These are phyloP conservation scores for Quercus glauca DNA, from an alignment of 306 rosid genomes.

Conservation along the genomic window DNA sequence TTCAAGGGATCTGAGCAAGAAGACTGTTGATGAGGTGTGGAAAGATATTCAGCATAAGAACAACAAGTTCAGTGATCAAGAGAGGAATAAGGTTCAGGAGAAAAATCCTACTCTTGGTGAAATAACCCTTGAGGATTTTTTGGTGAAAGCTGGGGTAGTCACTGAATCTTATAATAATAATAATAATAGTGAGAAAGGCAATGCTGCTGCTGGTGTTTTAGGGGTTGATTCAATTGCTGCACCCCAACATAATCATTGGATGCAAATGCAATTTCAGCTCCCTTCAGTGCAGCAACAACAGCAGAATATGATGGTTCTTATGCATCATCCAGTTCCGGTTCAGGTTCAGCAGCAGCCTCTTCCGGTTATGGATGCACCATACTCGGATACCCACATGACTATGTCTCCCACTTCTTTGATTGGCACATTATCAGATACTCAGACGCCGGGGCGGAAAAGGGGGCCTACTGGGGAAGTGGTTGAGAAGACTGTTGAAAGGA, in stretches of 20 bases:
- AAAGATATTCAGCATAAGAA: constrained; percentile 72
- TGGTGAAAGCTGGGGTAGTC: constrained; percentile 88
- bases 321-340: constrained; percentile 41
- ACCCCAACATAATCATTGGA: constrained; percentile 60
- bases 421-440: constrained; percentile 64
- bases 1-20: constrained; percentile 65
- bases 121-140: constrained; percentile 96
- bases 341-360: constrained; percentile 46
- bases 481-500: constrained; percentile 82
- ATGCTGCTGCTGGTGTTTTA: constrained; percentile 17
- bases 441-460: constrained; percentile 65
- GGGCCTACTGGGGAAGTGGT: constrained; percentile 56
- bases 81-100: constrained; percentile 44
- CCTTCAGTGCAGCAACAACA: constrained; percentile 51
- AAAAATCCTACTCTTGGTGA: constrained; percentile 80
- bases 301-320: constrained; percentile 59
- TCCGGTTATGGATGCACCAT: constrained; percentile 59
- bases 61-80: no score
- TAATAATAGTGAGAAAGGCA: background rate
- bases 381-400: constrained; percentile 58
- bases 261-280: no score
- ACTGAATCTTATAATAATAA: constrained; percentile 50
- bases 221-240: constrained; percentile 45
- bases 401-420: constrained; percentile 53
- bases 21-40: constrained; percentile 98